These are phyloP conservation scores for Globisporangium iwayamae DNA, from an alignment of 352 stramenopile genomes.

Conservation along the genomic window DNA sequence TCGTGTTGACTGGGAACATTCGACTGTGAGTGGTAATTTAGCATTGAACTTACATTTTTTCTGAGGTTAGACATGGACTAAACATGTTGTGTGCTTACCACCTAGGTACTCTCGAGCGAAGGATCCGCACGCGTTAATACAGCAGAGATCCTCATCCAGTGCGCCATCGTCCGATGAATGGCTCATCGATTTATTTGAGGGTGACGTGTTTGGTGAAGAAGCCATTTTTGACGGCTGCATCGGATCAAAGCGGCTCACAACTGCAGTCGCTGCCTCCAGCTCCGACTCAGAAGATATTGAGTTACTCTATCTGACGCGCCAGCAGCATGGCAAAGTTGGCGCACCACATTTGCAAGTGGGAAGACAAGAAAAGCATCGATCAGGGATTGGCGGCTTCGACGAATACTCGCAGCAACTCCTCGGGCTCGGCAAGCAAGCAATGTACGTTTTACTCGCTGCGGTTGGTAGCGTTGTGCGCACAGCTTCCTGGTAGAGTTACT, in stretches of 20 bases:
- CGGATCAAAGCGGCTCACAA: constrained; percentile 18
- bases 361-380: constrained; percentile 1
- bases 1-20: constrained; percentile 29
- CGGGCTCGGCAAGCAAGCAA: constrained; percentile 2
- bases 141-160: background rate
- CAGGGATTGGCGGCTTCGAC: background rate
- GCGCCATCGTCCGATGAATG: constrained; percentile 3
- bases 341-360: constrained; percentile 2
- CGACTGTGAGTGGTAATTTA: constrained; percentile 20
- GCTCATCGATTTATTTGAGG: constrained; percentile 29
- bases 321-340: constrained; percentile 13
- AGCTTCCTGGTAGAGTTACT: background rate
- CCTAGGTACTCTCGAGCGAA: constrained; percentile 9
- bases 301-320: constrained; percentile 25
- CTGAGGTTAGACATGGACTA: background rate
- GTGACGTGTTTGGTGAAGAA: constrained; percentile 48
- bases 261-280: constrained; percentile 18
- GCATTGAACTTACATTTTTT: background rate
- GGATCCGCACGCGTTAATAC: background rate
- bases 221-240: constrained; percentile 15
- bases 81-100: no score
- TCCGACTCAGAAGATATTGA: constrained; percentile 8
- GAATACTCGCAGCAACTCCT: constrained; percentile 4
- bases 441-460: constrained; percentile 2
- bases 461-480: background rate